These are phyloP conservation scores for Solanum corneliomulleri DNA, from an alignment of 257 asterid genomes.

Conservation along the genomic window DNA sequence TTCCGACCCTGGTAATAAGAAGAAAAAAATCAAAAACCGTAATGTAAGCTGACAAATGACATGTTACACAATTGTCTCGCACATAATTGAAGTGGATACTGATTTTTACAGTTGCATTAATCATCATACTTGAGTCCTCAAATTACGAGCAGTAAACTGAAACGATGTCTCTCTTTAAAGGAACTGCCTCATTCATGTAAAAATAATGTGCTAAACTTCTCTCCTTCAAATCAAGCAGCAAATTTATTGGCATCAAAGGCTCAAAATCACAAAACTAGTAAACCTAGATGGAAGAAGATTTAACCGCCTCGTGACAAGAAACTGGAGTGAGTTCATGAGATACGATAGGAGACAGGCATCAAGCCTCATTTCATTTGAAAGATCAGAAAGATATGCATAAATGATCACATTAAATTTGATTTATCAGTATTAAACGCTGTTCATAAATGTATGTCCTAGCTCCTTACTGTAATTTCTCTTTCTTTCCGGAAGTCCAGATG, in stretches of 20 bases:
- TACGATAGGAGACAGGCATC: neutral
- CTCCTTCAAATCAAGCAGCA: neutral
- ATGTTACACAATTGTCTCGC: neutral
- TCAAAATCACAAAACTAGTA: neutral
- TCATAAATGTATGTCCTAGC: neutral
- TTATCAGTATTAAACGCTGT: neutral
- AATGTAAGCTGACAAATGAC: neutral
- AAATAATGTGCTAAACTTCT: neutral
- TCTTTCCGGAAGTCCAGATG: neutral
- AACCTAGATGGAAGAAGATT: neutral
- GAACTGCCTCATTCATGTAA: neutral
- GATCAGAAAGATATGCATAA: neutral
- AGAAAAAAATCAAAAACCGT: neutral
- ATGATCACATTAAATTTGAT: neutral
- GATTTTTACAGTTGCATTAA: neutral
- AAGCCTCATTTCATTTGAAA: neutral
- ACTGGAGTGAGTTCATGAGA: neutral
- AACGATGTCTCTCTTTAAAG: neutral
- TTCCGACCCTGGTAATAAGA: conserved; percentile 67
- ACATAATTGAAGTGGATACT: neutral
- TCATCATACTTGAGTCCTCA: neutral
- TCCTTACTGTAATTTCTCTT: neutral
- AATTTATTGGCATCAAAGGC: neutral
- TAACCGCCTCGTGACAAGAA: neutral
- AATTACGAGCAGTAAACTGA: neutral